Conservation (phyloP, 495 filamentous ascomycete species). For the Hypoxylon trugodes region DNA sequence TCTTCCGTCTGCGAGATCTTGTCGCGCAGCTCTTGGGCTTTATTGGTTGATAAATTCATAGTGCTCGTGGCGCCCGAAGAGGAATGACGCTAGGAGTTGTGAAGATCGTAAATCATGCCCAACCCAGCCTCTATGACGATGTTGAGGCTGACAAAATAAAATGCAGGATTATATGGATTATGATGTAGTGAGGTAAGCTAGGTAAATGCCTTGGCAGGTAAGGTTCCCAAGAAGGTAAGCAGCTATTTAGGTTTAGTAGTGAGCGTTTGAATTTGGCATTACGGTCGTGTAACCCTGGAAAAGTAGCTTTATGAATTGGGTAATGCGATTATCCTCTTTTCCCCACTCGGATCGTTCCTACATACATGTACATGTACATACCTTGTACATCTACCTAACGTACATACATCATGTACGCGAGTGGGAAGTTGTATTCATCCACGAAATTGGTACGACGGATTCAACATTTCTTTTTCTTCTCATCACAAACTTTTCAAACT, state of each 20-base stretch:
- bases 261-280: too few species aligned
- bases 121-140: slow-evolving; percentile 6
- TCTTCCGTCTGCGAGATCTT: slow-evolving; percentile 47
- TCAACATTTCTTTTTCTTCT: not conserved
- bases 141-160: slow-evolving; percentile 15
- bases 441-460: too few species aligned
- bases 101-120: not conserved
- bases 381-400: too few species aligned
- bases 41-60: slow-evolving; percentile 30
- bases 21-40: slow-evolving; percentile 39
- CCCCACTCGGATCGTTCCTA: slow-evolving; percentile 15
- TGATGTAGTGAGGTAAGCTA: too few species aligned
- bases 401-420: too few species aligned
- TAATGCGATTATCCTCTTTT: slow-evolving; percentile 23
- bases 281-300: not conserved
- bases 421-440: too few species aligned
- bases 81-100: not conserved
- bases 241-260: slow-evolving; percentile 9
- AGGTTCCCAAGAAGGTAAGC: slow-evolving; percentile 15
- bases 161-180: too few species aligned
- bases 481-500: not conserved
- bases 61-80: not conserved
- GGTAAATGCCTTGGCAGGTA: too few species aligned
- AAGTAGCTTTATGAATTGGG: not conserved
- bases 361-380: too few species aligned